Base-by-base conservation (phyloP, 202 grass and related monocot species). In the Miscanthus sacchariflorus region DNA sequence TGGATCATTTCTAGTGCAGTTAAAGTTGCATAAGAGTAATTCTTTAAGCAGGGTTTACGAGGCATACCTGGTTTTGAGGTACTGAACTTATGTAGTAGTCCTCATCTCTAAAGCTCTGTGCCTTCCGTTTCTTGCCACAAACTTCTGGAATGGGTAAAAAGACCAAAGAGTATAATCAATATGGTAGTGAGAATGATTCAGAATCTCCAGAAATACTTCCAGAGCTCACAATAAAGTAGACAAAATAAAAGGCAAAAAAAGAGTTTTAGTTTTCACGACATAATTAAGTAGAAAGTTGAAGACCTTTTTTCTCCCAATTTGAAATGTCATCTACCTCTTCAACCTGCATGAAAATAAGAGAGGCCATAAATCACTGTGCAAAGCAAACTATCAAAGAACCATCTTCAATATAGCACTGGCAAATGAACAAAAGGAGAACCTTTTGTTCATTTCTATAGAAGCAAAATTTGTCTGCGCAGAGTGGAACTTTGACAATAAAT, bases 51-150 rank as follows among this genome's bases (percentile, higher is more conserved):
- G n/a, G 68, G 4, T 46, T 72, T 46, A 64, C 0, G 28, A 82
- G 7, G 23, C 71, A 50, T 96, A 95, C 97, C 27, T 96, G 97
- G 66, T 99, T 96, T 88, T 91, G 92, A 19, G 94, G 97, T 59
- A 99, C 84, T 50, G 94, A 91, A 91, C 90, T 99, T 88, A 99
- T 99, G 81, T 95, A 99, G 91, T 86, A 92, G n/a, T 99, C 97
- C 48, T 96, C 97, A 13, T 99, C 94, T 87, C 93, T 95, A 79
- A 99, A 96, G 81, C 25, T 96, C 48, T 77, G 76, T 69, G 80
- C 76, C 82, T 99, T 96, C 40, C 97, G 89, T 87, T 99, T 99
- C 45, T 64, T 91, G 88, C 97, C 76, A 83, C 73, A 81, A 88
- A 95, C 70, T 79, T 96, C 97, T 99, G 90, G 82, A 93, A 92